These are phyloP conservation scores for Platismatia glauca DNA, from an alignment of 495 filamentous ascomycete species.

Conservation along the genomic window DNA sequence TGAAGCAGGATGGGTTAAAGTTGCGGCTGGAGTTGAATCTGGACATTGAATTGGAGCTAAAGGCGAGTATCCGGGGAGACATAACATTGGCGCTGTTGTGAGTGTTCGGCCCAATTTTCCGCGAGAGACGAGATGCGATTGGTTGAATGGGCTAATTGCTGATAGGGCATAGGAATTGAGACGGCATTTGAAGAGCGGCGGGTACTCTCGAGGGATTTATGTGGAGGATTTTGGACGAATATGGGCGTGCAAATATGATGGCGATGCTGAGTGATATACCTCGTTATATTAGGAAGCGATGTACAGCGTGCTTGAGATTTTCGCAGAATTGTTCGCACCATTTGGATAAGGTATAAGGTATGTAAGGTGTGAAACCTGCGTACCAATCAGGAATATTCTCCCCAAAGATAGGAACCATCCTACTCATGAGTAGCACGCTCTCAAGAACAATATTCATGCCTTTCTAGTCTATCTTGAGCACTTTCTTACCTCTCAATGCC, in stretches of 20 bases:
- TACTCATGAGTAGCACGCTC: too few relatives aligned
- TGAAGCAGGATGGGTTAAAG: constrained; percentile 30
- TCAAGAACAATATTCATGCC: too few relatives aligned
- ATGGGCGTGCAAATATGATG: background rate
- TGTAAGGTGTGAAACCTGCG: too few relatives aligned
- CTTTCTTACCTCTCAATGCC: too few relatives aligned
- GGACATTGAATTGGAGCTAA: constrained; percentile 85
- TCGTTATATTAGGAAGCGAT: too few relatives aligned
- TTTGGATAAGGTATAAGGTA: too few relatives aligned
- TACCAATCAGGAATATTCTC: too few relatives aligned
- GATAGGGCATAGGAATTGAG: background rate
- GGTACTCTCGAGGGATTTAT: background rate
- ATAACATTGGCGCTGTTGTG: constrained; percentile 78
- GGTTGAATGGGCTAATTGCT: constrained; percentile 1
- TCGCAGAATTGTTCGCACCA: too few relatives aligned
- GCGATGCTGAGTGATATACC: too few relatives aligned
- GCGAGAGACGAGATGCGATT: background rate
- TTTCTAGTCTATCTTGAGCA: too few relatives aligned
- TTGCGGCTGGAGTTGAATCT: constrained; percentile 69
- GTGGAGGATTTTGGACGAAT: background rate
- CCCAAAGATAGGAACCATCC: too few relatives aligned
- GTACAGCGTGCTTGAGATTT: too few relatives aligned
- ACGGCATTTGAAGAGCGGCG: background rate
- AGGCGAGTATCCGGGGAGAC: constrained; percentile 89
- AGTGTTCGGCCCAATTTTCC: constrained; percentile 30